These are phyloP conservation scores for Canariomyces notabilis DNA, from an alignment of 2,329 filamentous ascomycete genomes.

Conservation along the genomic window DNA sequence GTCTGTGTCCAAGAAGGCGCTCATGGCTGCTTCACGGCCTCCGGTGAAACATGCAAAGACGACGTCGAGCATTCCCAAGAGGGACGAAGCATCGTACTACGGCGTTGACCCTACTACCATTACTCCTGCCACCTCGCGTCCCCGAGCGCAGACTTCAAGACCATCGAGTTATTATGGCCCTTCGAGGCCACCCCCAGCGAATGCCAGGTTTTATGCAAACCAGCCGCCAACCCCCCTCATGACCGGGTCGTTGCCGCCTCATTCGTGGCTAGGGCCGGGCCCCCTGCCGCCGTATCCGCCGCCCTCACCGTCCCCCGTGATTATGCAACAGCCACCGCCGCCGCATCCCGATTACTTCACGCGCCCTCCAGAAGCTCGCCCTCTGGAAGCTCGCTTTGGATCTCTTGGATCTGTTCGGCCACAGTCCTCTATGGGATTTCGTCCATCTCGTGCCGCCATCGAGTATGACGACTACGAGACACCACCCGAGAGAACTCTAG, in stretches of 20 bases:
- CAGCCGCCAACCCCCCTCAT: constrained; percentile 27
- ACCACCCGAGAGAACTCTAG: constrained; percentile 29
- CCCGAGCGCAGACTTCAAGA: constrained; percentile 36
- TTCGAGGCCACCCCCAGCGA: constrained; percentile 34
- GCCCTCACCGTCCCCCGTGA: constrained; percentile 16
- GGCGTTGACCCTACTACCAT: constrained; percentile 33
- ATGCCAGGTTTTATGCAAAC: constrained; percentile 32
- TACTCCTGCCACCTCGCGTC: constrained; percentile 31
- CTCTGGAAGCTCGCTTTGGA: too few relatives aligned
- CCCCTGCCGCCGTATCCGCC: constrained; percentile 15
- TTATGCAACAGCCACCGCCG: constrained; percentile 17
- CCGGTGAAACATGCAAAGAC: constrained; percentile 35
- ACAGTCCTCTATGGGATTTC: constrained; percentile 36
- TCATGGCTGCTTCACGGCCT: constrained; percentile 29
- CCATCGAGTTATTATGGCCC: constrained; percentile 36
- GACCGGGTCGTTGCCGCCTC: constrained; percentile 28
- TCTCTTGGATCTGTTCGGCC: constrained; percentile 29
- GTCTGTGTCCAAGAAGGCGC: constrained; percentile 28
- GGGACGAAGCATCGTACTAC: constrained; percentile 37
- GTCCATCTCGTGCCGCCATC: constrained; percentile 21
- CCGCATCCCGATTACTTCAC: constrained; percentile 22
- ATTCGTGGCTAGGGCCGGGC: constrained; percentile 17
- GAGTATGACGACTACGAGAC: constrained; percentile 41
- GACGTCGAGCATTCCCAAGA: constrained; percentile 28
- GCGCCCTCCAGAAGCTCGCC: constrained; percentile 23